Evolutionary conservation across 768 basidiomycete species (phyloP), one percentile per base, ranked within the genome.

Genomic region (Pulveroboletus sp.): DNA sequence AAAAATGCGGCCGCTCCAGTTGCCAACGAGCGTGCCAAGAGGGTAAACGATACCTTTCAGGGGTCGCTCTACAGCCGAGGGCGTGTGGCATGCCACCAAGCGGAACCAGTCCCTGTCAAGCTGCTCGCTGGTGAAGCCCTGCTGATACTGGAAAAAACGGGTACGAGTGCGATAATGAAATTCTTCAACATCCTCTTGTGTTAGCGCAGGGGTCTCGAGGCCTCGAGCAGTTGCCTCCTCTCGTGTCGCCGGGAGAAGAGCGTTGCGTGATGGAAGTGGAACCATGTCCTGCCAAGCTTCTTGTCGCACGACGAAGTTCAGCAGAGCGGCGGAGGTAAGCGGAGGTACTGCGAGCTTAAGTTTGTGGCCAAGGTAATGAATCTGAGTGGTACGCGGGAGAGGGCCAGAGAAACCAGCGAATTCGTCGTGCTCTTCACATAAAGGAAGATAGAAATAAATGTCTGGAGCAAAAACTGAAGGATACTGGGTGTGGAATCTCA

Each of bases 51-150:
- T 54, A 18, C 75, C 74, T 51, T 71, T 70, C 27, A 76, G 57
- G 11, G 73, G 69, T n/a, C 62, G 60, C 37, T 69, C 62, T 30
- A 59, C 57, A 21, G 61, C 55, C 61, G 66, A 71, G 5, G 70
- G 64, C 44, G 76, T 67, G 49, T 71, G 61, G 44, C 77, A 79
- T 8, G 67, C 62, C 5, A 73, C 74, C 21, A 76, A 55, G 32
- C 78, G 72, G 54, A 65, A 70, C 79, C 78, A 81, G 47, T 78
- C 77, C 39, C 59, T 59, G 55, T 81, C 80, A 51, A 74, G 70
- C 18, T 52, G 56, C 33, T 53, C 49, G 35, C 74, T 72, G 27
- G 47, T 8, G 9, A 35, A 33, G n/a, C 54, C 61, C 9, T 50
- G 56, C 15, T 39, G 10, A 30, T 55, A 54, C 9, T 58, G 56